A percentile compares a stretch with the other conserved stretches of the same genome.
phyloP scores from a whole-genome alignment of 2,329 filamentous ascomycete genomes.

The Stagonosporopsis chrysanthemi region DNA sequence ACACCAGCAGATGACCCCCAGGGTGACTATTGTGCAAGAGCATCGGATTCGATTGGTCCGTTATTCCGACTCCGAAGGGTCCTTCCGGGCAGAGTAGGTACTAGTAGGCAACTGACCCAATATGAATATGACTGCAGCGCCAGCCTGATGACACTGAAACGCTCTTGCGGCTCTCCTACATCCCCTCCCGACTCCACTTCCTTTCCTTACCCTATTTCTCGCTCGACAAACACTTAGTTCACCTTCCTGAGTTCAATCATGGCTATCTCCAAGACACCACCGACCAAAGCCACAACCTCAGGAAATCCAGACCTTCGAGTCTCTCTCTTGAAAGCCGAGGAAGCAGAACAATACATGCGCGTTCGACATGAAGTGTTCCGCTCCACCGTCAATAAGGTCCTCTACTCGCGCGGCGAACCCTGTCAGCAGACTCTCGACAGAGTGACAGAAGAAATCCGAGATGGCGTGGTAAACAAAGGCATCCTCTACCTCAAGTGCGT shows the following conservation, averaged over 20 bases:
- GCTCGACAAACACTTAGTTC: neutral
- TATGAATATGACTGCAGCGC: constrained; percentile 10
- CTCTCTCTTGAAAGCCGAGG: constrained; percentile 36
- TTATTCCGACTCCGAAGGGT: constrained; percentile 17
- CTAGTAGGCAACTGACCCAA: neutral
- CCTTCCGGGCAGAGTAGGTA: constrained; percentile 10
- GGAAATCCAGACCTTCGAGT: constrained; percentile 37
- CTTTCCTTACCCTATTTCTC: neutral
- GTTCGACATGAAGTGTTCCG: constrained; percentile 44
- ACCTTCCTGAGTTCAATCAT: neutral
- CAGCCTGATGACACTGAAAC: constrained; percentile 1
- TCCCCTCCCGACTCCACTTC: neutral
- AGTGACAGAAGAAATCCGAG: constrained; percentile 31
- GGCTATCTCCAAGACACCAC: constrained; percentile 5
- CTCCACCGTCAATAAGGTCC: constrained; percentile 43
- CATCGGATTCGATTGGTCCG: constrained; percentile 18
- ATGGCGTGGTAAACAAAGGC: constrained; percentile 35
- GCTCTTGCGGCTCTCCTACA: neutral
- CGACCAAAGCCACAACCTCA: constrained; percentile 26
- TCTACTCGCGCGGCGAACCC: constrained; percentile 41
- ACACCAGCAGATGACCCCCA: constrained; percentile 15
- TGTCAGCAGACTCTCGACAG: constrained; percentile 34
- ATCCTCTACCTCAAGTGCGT: constrained; percentile 41
- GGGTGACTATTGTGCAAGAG: constrained; percentile 7
- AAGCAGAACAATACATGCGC: constrained; percentile 41